These are phyloP conservation scores for Aspergillus uvarum DNA, from an alignment of 2,329 filamentous ascomycete genomes.

Conservation along the genomic window DNA sequence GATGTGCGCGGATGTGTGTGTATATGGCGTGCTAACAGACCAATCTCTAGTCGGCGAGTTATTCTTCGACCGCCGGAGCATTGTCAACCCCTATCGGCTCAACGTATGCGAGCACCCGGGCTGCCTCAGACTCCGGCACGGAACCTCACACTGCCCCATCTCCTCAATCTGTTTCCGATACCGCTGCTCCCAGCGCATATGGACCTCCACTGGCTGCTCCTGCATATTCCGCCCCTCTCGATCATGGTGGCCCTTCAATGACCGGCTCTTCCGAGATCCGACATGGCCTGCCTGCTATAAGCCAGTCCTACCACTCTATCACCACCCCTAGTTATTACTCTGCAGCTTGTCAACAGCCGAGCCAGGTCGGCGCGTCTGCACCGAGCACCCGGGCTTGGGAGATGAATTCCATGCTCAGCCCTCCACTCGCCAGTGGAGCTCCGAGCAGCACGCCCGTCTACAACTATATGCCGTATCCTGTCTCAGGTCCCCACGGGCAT, in stretches of 20 bases:
- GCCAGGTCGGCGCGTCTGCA: constrained; percentile 30
- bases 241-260: constrained; percentile 26
- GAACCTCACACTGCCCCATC: constrained; percentile 50
- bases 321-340: constrained; percentile 34
- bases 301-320: constrained; percentile 33
- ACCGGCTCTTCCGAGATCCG: constrained; percentile 42
- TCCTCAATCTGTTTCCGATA: constrained; percentile 50
- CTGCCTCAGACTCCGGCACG: constrained; percentile 48
- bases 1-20: no score
- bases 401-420: constrained; percentile 32
- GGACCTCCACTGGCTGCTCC: constrained; percentile 44
- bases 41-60: constrained; percentile 60
- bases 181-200: constrained; percentile 47
- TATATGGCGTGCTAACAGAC: constrained; percentile 18
- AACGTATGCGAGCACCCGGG: constrained; percentile 42
- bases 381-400: constrained; percentile 41
- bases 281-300: constrained; percentile 32
- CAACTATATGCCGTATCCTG: constrained; percentile 35
- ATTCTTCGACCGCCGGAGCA: constrained; percentile 62
- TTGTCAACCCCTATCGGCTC: constrained; percentile 42
- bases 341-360: constrained; percentile 32
- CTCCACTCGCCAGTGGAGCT: constrained; percentile 28
- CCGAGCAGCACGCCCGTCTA: constrained; percentile 30
- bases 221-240: constrained; percentile 46
- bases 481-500: constrained; percentile 30